Conservation (phyloP, 805 yeast genomes). For the Metschnikowia orientalis region DNA sequence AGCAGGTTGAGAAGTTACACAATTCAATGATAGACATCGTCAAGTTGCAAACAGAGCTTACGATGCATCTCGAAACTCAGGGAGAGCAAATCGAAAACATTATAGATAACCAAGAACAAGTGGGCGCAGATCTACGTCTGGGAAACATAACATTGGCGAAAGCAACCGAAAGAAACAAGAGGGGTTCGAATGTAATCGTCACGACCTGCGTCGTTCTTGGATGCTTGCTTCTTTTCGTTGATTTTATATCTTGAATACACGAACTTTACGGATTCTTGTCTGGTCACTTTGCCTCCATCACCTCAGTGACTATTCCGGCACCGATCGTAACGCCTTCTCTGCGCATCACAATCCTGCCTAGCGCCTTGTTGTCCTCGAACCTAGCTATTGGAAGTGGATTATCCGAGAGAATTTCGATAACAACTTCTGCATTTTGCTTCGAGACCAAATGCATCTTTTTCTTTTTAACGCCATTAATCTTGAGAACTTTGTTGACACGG, state of each 20-base stretch:
- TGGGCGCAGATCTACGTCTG: slow-evolving; percentile 57
- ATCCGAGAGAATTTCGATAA: slow-evolving; percentile 45
- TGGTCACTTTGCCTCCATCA: too few species aligned
- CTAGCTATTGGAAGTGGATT: slow-evolving; percentile 50
- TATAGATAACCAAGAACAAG: slow-evolving; percentile 62
- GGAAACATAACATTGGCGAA: slow-evolving; percentile 69
- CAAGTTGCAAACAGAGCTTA: slow-evolving; percentile 67
- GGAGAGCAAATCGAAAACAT: slow-evolving; percentile 62
- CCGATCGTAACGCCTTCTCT: slow-evolving; percentile 69
- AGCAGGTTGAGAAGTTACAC: slow-evolving; percentile 57
- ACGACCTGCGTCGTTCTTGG: slow-evolving; percentile 54
- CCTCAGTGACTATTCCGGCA: slow-evolving; percentile 46
- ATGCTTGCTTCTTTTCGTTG: slow-evolving; percentile 50
- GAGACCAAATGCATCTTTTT: slow-evolving; percentile 54
- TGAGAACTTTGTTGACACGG: slow-evolving; percentile 45
- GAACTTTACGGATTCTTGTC: background rate
- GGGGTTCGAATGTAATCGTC: slow-evolving; percentile 53
- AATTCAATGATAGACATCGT: slow-evolving; percentile 68
- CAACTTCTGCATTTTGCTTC: slow-evolving; percentile 56
- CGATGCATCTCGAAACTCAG: slow-evolving; percentile 69
- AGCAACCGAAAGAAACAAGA: slow-evolving; percentile 64
- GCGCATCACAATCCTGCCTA: slow-evolving; percentile 68
- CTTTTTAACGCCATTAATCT: slow-evolving; percentile 33
- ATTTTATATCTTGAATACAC: slow-evolving; percentile 29
- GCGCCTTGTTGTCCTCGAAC: slow-evolving; percentile 42